Conservation (phyloP, 768 basidiomycete species). For the Podaxis sp. region DNA sequence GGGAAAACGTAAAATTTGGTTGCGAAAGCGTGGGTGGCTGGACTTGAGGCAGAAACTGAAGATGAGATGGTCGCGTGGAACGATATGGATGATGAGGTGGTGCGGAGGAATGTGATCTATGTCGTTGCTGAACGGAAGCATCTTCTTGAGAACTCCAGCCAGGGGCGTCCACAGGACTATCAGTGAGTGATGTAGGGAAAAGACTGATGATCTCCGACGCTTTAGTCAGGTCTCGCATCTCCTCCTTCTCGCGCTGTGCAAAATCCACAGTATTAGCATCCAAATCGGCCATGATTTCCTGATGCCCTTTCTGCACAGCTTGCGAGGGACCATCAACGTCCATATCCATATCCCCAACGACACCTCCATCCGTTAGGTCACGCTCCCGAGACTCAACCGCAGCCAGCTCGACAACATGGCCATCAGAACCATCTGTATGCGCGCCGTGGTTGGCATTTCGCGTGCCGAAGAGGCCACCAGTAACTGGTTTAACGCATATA, state of each 20-base stretch:
- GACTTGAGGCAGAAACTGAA: slow-evolving; percentile 17
- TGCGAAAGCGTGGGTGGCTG: slow-evolving; percentile 13
- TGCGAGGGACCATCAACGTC: slow-evolving; percentile 20
- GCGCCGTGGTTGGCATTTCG: slow-evolving; percentile 24
- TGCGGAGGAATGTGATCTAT: slow-evolving; percentile 7
- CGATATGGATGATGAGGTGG: slow-evolving; percentile 11
- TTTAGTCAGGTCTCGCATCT: slow-evolving; percentile 85
- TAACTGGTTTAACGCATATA: slow-evolving; percentile 31
- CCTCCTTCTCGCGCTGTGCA: slow-evolving; percentile 80
- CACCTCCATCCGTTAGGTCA: slow-evolving; percentile 17
- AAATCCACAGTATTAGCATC: slow-evolving; percentile 73
- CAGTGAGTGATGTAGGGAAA: slow-evolving; percentile 22
- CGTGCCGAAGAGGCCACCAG: slow-evolving; percentile 9
- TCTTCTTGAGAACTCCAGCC: slow-evolving; percentile 1
- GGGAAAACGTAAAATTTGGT: slow-evolving; percentile 7
- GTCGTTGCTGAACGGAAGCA: slow-evolving; percentile 1
- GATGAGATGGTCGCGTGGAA: slow-evolving; percentile 13
- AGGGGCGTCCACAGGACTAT: neutral
- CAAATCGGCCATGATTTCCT: slow-evolving; percentile 2
- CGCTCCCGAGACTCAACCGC: slow-evolving; percentile 21
- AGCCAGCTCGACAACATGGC: slow-evolving; percentile 34
- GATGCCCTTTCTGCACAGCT: neutral
- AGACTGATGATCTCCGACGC: slow-evolving; percentile 75
- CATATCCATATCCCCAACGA: slow-evolving; percentile 25
- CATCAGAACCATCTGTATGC: slow-evolving; percentile 43